Base-by-base conservation (phyloP, 2,329 filamentous ascomycete species). In the Pezicula neosporulosa region DNA sequence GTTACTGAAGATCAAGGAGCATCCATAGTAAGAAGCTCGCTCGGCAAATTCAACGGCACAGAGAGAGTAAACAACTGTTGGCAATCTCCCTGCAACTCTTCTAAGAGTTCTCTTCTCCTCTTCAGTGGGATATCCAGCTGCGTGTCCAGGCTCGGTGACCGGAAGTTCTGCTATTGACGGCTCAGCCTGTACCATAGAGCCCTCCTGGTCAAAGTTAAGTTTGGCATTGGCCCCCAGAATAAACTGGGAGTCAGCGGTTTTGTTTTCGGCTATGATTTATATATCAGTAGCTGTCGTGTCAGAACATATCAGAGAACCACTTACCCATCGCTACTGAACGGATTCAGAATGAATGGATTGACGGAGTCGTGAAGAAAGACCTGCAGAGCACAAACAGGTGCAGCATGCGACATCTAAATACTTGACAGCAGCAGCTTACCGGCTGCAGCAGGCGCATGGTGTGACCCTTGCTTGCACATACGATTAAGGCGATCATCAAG, bases 11-110 rank as follows among this genome's bases (percentile, higher is more conserved):
- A 61, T 67, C 0, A 75, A 77, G 41, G 81, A 78, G 4, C 83
- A 85, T 49, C 87, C 87, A 63, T 90, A 90, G 78, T 89, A 91
- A 13, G 83, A 86, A 70, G 89, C 89, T 45, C 87, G 83, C 71
- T 91, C 87, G 71, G 84, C 88, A 51, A 89, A 72, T 69, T 91
- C 87, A 53, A 87, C 81, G 55, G 89, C 83, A 44, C 85, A 86
- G 53, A 91, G 81, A 24, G 82, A 84, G 70, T 83, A 90, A 52
- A 85, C 79, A 49, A 77, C 72, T 77, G 78, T 83, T 45, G 83
- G 82, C 54, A 90, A 80, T 63, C 76, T 76, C 27, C 82, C 84
- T 12, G 83, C 80, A 19, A 87, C 78, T 61, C 82, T 81, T 46
- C 75, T 78, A n/a, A 87, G 77, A 0, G 80, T 84, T 13, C 57